Evolutionary conservation across 306 rosid species (phyloP), one percentile per base, ranked within the genome.

Genomic region (Myrica gale): DNA sequence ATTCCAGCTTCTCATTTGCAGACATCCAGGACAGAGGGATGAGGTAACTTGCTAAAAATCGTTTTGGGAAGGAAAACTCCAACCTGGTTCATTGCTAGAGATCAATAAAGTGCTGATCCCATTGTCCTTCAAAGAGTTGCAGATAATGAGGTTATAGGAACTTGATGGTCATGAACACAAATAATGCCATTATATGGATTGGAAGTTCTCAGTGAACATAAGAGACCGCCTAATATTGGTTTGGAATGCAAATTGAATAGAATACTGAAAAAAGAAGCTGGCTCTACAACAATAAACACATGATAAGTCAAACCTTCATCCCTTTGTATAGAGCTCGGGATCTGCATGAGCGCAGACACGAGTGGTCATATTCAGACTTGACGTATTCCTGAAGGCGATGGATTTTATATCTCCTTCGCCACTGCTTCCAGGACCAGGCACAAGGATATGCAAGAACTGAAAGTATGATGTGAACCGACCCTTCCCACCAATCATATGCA

Each of bases 401-500:
- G 39, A 94, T 83, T 87, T 94, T 94, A 70, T 84, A 87, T 84
- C 94, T 85, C 55, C 88, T 91, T 6, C 98, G 88, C 97, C 98
- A 94, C 85, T 90, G 96, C 87, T 90, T 94, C 98, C 98, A 94
- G 77, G 98, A 88, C 98, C 98, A 94, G 76, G 98, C 97, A 83
- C 98, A 94, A 76, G 98, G 98, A 89, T 90, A 94, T 71, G 96
- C 98, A 47, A 91, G 85, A 79, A 94, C 85, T 19, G 94, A 94
- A 82, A 94, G 98, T 83, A 94, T 94, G 79, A 93, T 91, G 78
- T 94, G 92, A 61, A 94, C 97, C 43, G 98, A 94, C 76, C 98
- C 98, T 80, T 94, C 98, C 98, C 98, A 94, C 98, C 98, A 94
- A 84, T 94, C 95, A 86, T 91, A 94, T 55, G 98, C 98, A 76